Evolutionary conservation across 805 yeast species (phyloP).

Genomic region (Candida sphagnicola): DNA sequence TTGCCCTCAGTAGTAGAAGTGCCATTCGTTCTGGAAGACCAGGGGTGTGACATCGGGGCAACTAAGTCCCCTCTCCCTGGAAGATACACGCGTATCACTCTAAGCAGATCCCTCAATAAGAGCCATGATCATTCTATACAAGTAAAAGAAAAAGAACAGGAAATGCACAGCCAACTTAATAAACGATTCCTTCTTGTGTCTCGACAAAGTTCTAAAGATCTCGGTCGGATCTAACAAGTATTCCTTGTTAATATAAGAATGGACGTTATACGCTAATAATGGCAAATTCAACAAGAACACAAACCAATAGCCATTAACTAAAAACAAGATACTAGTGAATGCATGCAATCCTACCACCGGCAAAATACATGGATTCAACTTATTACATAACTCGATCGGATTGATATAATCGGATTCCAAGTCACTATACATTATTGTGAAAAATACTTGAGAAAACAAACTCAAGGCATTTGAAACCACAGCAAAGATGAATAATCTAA

Average conservation of each 20-base stretch:
- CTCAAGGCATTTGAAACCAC: slow-evolving; percentile 83
- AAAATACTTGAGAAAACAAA: slow-evolving; percentile 88
- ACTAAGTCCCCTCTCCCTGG: too few species aligned
- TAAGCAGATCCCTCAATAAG: slow-evolving; percentile 41
- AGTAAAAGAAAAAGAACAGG: slow-evolving; percentile 88
- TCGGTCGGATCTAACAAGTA: slow-evolving; percentile 95
- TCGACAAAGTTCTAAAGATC: slow-evolving; percentile 88
- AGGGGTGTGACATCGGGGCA: too few species aligned
- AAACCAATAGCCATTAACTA: slow-evolving; percentile 90
- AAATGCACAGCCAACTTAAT: slow-evolving; percentile 88
- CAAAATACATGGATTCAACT: slow-evolving; percentile 79
- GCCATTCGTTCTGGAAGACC: too few species aligned
- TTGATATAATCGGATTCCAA: slow-evolving; percentile 95
- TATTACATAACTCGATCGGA: slow-evolving; percentile 93
- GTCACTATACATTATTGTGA: slow-evolving; percentile 93
- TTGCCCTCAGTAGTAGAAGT: too few species aligned
- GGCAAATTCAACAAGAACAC: slow-evolving; percentile 81
- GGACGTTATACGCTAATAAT: slow-evolving; percentile 75
- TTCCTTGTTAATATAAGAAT: slow-evolving; percentile 73
- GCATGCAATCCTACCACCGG: slow-evolving; percentile 90
- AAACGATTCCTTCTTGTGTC: slow-evolving; percentile 90
- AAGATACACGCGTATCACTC: too few species aligned
- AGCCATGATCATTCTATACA: slow-evolving; percentile 94
- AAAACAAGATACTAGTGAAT: slow-evolving; percentile 60
- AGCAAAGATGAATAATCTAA: slow-evolving; percentile 65